Conservation (phyloP, 331 rosid species). For the Telfairia occidentalis region DNA sequence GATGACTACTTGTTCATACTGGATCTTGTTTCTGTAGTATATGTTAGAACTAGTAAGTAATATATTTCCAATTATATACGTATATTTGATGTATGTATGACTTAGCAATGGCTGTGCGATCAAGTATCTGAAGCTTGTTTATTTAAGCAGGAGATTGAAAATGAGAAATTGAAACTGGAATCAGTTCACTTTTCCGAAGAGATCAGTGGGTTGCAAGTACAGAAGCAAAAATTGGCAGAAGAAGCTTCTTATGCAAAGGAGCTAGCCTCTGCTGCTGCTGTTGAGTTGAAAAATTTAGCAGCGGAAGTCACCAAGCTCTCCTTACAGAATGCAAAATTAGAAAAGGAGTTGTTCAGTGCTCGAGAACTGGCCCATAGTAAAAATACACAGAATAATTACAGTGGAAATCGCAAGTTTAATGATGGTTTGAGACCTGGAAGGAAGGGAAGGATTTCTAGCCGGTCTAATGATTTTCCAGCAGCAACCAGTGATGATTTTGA, state of each 20-base stretch:
- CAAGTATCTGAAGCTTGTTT: conserved; percentile 13
- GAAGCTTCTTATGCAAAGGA: conserved; percentile 98
- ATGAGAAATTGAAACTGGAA: conserved; percentile 79
- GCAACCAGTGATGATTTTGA: conserved; percentile 55
- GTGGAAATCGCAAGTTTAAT: conserved; percentile 54
- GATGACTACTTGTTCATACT: not conserved
- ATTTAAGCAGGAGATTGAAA: conserved; percentile 63
- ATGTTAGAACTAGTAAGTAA: not conserved
- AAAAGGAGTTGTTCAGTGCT: conserved; percentile 69
- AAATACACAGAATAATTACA: conserved; percentile 43
- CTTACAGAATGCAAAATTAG: conserved; percentile 68
- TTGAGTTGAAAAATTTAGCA: conserved; percentile 92
- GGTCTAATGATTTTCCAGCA: conserved; percentile 51
- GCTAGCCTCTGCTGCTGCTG: conserved; percentile 97
- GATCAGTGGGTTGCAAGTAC: conserved; percentile 83
- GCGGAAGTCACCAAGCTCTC: conserved; percentile 95
- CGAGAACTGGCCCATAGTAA: conserved; percentile 64
- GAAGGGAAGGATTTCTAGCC: conserved; percentile 64
- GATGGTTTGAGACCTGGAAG: conserved; percentile 64
- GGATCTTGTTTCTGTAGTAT: not conserved
- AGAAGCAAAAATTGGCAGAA: conserved; percentile 91
- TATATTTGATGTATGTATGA: not conserved
- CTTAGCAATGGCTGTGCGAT: not conserved
- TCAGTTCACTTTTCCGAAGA: conserved; percentile 82
- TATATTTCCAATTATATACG: not conserved